Percentiles rank a stretch among this genome's conserved stretches.
Evolutionary conservation across 2,329 filamentous ascomycete genomes (phyloP).

Genomic region (Exserohilum rostratum): DNA sequence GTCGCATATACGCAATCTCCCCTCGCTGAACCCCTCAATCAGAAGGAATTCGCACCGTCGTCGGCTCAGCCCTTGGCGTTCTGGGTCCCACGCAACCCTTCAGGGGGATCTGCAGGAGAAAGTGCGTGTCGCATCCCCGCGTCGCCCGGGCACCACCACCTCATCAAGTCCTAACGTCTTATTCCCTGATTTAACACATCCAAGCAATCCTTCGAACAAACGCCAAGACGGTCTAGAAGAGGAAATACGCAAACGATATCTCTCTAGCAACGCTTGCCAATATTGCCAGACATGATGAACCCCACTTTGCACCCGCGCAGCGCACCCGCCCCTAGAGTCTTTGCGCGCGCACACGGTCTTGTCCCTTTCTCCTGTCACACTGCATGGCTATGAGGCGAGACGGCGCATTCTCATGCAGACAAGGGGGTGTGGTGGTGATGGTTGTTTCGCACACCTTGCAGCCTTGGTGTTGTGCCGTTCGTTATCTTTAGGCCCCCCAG

Average conservation of each 20-base stretch:
- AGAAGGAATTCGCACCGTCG: conserved; percentile 3
- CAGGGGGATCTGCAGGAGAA: conserved; percentile 22
- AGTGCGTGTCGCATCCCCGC: conserved; percentile 4
- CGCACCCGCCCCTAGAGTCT: neutral
- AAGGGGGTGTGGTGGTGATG: neutral
- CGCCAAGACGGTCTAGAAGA: conserved; percentile 27
- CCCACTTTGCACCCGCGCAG: neutral
- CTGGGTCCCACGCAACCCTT: conserved; percentile 2
- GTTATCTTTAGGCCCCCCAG: neutral
- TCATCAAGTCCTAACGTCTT: neutral
- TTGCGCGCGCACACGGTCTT: neutral
- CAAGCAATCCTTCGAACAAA: conserved; percentile 1
- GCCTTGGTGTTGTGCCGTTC: too few relatives aligned
- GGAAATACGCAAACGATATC: conserved; percentile 11
- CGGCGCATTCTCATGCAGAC: neutral
- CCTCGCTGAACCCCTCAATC: conserved; percentile 4
- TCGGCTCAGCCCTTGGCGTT: conserved; percentile 12
- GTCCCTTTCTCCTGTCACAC: conserved; percentile 5
- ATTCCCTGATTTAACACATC: neutral
- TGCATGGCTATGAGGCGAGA: neutral
- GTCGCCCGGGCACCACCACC: neutral
- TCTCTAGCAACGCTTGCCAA: neutral
- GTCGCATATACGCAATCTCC: conserved; percentile 1
- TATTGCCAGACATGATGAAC: neutral
- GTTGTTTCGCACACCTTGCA: too few relatives aligned